Base-by-base conservation (phyloP, 345 rosid species). In the Acer negundo region DNA sequence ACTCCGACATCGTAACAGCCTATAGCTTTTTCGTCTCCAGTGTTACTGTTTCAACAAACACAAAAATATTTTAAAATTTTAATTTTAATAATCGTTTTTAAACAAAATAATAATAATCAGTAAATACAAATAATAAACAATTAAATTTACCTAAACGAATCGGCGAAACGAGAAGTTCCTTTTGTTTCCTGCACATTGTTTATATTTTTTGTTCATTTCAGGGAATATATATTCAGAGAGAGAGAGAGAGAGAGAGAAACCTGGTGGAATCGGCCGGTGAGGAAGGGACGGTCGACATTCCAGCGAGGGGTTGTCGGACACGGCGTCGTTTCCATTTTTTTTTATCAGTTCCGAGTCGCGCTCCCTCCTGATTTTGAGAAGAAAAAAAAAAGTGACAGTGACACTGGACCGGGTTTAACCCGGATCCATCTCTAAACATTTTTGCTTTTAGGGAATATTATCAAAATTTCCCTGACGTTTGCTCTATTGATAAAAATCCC, bases 191-290 rank as follows among this genome's bases (percentile, higher is more conserved):
- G 63, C 63, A 59, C 24, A 59, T 59, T 59, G 26, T 7, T 2
- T 19, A n/a, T n/a, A 9, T 20, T 59, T 58, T 59, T 59, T 6
- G 63, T 59, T 16, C 24, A 59, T 19, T n/a, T 10, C 24, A n/a
- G 63, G 0, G 26, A 6, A 13, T n/a, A n/a, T 20, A 8, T 12
- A 6, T 70, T 49, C 53, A 35, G 8, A 6, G 74, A 61, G 69
- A 42, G 70, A 62, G 64, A 63, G 49, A 62, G 69, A 64, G 56
- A 20, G 65, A 35, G 47, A 22, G 76, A 65, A 58, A 90, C 97
- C 94, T 91, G 94, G 67, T 85, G 95, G 80, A 91, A 90, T 77
- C 91, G 97, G 79, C 97, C 98, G 53, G 95, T 93, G 86, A 95
- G 97, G 82, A 90, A 93, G 8, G 97, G 97, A 20, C 97, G 82